Conservation (phyloP, 2,329 filamentous ascomycete species). For the Botrytis sinoallii region DNA sequence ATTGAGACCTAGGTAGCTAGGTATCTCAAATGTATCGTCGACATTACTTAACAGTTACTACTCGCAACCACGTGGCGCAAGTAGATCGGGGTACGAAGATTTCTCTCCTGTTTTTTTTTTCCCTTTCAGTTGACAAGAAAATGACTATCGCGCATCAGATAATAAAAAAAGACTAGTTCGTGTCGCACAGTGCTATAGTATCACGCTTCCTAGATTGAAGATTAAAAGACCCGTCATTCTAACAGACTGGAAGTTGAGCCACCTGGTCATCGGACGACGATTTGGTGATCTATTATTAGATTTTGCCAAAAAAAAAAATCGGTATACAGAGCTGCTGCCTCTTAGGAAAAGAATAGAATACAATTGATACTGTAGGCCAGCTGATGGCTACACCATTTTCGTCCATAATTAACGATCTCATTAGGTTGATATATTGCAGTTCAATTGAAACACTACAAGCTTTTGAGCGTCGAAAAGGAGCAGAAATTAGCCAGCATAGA, state of each 20-base stretch:
- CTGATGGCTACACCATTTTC: not conserved
- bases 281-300: not conserved
- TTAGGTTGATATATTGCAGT: not conserved
- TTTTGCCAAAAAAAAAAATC: not conserved
- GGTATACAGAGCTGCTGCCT: not conserved
- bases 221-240: not conserved
- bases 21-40: not conserved
- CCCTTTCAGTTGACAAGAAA: not conserved
- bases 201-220: not conserved
- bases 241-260: not conserved
- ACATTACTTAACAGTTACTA: not conserved
- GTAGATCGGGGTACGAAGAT: not conserved
- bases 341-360: not conserved
- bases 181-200: not conserved
- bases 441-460: not conserved
- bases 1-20: not conserved
- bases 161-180: not conserved
- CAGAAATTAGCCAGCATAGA: not conserved
- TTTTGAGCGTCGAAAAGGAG: not conserved
- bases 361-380: not conserved
- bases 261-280: not conserved
- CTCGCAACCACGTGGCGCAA: not conserved
- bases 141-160: not conserved
- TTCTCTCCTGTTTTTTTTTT: not conserved
- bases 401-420: not conserved